Base-by-base conservation (phyloP, 495 filamentous ascomycete species). In the Aspergillus egyptiacus region DNA sequence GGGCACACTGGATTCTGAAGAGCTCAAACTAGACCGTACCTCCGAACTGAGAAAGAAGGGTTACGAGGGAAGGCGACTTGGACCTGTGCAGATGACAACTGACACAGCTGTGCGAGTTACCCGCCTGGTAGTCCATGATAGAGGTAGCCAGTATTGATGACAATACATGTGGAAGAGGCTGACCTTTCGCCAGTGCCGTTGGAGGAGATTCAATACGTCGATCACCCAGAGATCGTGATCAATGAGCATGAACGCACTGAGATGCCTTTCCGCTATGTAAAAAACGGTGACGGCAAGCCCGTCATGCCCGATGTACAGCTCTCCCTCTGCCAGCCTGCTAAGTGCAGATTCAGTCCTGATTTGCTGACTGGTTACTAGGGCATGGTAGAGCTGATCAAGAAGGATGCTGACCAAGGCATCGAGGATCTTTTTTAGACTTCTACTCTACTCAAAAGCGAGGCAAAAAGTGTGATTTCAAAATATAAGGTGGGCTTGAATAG, bases 231-330 rank as follows among this genome's bases (percentile, higher is more conserved):
- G 59, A 73, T 98, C 56, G 79, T 80, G 51, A 82, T 97, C 63
- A 89, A 85, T 67, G 84, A 91, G 61, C 82, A 95, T 62, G 93
- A 98, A 64, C 88, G 86, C 57, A 94, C 88, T 1, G 76, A 94
- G 63, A 98, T 98, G 93, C 93, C 93, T 0, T 98, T 97, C 67
- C 86, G 91, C 43, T 98, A 98, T 63, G 89, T 98, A 18, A 85
- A 78, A 59, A 83, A 74, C 37, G 66, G 75, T 6, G 72, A 88
- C 48, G 89, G 85, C 18, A 71, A 84, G 56, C 87, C 88, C 6
- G 78, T 95, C 27, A 96, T 98, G 91, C 93, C 93, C 24, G 73
- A 84, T 69, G 91, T 93, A 70, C 64, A 79, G 64, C 2, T 11
- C 22, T 3, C 14, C 24, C 10, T 28, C n/a, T 25, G 18, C 11